These are phyloP conservation scores for Paralagenidium karlingii DNA, from an alignment of 352 stramenopile species.

Conservation along the genomic window DNA sequence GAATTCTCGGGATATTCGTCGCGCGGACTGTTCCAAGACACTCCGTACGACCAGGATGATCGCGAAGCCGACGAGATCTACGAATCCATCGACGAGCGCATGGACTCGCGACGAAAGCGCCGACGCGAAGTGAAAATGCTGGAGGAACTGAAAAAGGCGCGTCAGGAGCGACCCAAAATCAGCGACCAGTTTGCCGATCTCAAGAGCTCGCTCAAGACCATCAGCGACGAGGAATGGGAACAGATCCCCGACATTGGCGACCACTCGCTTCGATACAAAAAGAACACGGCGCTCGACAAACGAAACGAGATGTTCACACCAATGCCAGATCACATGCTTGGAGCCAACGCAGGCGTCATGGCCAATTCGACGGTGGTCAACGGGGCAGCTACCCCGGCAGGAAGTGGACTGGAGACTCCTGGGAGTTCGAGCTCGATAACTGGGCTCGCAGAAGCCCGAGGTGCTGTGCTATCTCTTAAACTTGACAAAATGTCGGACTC, in stretches of 20 bases:
- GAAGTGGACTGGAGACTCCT: constrained; percentile 29
- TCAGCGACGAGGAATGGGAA: constrained; percentile 93
- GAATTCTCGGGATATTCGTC: constrained; percentile 84
- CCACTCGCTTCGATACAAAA: constrained; percentile 89
- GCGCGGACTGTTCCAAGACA: constrained; percentile 79
- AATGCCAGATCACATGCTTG: constrained; percentile 89
- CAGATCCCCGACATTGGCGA: constrained; percentile 95
- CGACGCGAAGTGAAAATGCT: constrained; percentile 71
- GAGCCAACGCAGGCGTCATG: constrained; percentile 19
- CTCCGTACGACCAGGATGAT: constrained; percentile 94
- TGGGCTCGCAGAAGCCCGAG: constrained; percentile 85
- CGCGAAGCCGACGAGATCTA: constrained; percentile 95
- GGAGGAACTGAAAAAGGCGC: constrained; percentile 77
- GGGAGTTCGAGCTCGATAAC: constrained; percentile 56
- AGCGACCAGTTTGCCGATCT: constrained; percentile 96
- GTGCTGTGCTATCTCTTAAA: constrained; percentile 90
- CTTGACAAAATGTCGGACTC: constrained; percentile 97
- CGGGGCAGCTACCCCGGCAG: constrained; percentile 38
- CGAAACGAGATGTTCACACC: constrained; percentile 93
- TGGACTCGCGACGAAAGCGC: constrained; percentile 88
- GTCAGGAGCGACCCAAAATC: constrained; percentile 87
- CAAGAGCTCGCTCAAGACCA: constrained; percentile 86
- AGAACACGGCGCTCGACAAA: constrained; percentile 82
- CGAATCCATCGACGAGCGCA: constrained; percentile 91
- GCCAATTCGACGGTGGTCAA: constrained; percentile 13